Conservation (phyloP, 2,329 filamentous ascomycete species). For the Calonectria hongkongensis region DNA sequence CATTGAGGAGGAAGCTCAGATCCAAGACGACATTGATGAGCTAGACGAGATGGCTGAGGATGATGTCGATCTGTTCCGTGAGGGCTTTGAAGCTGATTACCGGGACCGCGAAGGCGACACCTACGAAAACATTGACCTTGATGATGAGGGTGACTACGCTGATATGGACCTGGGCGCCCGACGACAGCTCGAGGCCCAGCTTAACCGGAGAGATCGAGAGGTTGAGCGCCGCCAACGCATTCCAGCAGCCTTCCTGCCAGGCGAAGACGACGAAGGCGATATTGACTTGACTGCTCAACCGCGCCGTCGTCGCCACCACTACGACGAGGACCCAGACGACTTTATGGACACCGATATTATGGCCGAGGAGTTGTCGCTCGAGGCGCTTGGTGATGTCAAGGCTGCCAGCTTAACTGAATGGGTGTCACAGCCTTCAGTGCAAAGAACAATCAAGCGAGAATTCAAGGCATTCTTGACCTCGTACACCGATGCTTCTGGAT, state of each 20-base stretch:
- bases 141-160: slow-evolving; percentile 86
- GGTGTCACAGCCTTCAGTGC: slow-evolving; percentile 92
- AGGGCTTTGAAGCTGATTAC: slow-evolving; percentile 84
- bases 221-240: slow-evolving; percentile 79
- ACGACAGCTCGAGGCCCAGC: slow-evolving; percentile 81
- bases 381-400: slow-evolving; percentile 94
- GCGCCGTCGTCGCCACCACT: slow-evolving; percentile 88
- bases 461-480: slow-evolving; percentile 99
- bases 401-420: slow-evolving; percentile 95
- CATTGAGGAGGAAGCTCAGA: slow-evolving; percentile 81
- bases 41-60: slow-evolving; percentile 89
- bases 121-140: slow-evolving; percentile 83
- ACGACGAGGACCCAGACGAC: slow-evolving; percentile 95
- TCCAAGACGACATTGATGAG: slow-evolving; percentile 84
- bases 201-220: slow-evolving; percentile 84
- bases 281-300: slow-evolving; percentile 91
- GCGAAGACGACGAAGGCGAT: slow-evolving; percentile 90
- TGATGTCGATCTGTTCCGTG: slow-evolving; percentile 85
- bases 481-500: slow-evolving; percentile 91
- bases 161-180: slow-evolving; percentile 80
- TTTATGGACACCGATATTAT: slow-evolving; percentile 95
- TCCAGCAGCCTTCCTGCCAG: slow-evolving; percentile 83
- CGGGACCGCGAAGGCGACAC: slow-evolving; percentile 78
- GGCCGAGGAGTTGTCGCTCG: slow-evolving; percentile 94
- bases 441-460: slow-evolving; percentile 94